Evolutionary conservation across 1,139 yeast genomes (phyloP), one percentile per base, ranked within the genome.

Genomic region (Scheffersomyces parashehatae): DNA sequence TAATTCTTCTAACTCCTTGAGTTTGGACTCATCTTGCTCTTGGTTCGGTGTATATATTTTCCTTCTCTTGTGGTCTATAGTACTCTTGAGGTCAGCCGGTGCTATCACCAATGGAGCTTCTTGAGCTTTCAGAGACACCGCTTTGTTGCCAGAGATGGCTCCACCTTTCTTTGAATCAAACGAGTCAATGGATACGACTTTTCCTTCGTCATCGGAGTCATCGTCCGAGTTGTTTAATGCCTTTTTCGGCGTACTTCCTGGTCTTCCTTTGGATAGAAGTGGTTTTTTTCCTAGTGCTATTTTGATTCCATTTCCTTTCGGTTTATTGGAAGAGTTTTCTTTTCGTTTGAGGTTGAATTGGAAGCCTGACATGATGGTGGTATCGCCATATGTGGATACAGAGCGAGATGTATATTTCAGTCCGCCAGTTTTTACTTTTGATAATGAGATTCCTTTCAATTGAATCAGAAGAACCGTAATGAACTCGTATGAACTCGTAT

Each of bases 321-420:
- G 26, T 20, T 20, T 20, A 8, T 20, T 20, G 26, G 26, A 20
- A 7, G 26, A 20, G 9, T 20, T 20, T 9, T 14, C 35, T 4
- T 45, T 48, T 35, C 43, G 52, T 49, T 54, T 63, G 43, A 66
- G 52, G 38, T 56, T 67, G 26, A 68, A 49, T 53, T 56, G 63
- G 39, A 66, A 58, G 16, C 69, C 54, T 12, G 45, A 42, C 44
- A 43, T 46, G 16, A 8, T 20, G 26, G 26, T 7, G 26, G 8
- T 20, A 6, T 20, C 26, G 26, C 7, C 26, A 5, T 5, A 20
- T 7, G 2, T 7, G 26, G 26, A 20, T 5, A 20, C 9, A 7
- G 26, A 20, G 26, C 5, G 26, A 20, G 26, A 6, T 20, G 8
- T 5, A 7, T 5, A 20, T 6, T 7, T 20, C 8, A 20, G 8